Conservation (phyloP, 2,329 filamentous ascomycete genomes). For the Emergomyces pasteurianus region DNA sequence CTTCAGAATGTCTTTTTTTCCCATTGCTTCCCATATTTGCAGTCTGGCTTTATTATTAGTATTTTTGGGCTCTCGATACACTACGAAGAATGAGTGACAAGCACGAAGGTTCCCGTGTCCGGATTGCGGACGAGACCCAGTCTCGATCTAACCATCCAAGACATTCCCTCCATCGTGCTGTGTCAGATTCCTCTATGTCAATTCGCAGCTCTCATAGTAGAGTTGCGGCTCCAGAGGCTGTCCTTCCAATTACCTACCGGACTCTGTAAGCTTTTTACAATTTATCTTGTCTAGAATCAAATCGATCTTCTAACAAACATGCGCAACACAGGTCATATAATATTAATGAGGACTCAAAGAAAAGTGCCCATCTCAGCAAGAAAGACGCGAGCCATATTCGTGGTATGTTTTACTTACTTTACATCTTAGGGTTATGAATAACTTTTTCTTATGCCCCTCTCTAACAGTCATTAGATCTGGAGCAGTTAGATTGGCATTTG, state of each 20-base stretch:
- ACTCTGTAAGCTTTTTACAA: constrained; percentile 5
- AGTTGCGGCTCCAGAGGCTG: constrained; percentile 8
- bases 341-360: constrained; percentile 4
- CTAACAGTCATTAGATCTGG: constrained; percentile 37
- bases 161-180: constrained; percentile 3
- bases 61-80: not conserved
- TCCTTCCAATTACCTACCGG: constrained; percentile 10
- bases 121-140: constrained; percentile 6
- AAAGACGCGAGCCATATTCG: not conserved
- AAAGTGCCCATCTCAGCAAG: not conserved
- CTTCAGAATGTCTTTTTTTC: not conserved
- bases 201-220: constrained; percentile 7
- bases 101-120: constrained; percentile 6
- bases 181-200: constrained; percentile 8
- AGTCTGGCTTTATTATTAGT: not conserved
- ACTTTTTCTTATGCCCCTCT: not conserved
- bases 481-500: constrained; percentile 56
- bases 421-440: not conserved
- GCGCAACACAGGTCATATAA: constrained; percentile 7
- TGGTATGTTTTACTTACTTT: not conserved
- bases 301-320: not conserved
- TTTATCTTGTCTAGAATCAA: not conserved
- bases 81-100: constrained; percentile 4
- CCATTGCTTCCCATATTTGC: not conserved
- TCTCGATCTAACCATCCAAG: constrained; percentile 3